These are phyloP conservation scores for Pythium dissimile DNA, from an alignment of 352 stramenopile genomes.

Conservation along the genomic window DNA sequence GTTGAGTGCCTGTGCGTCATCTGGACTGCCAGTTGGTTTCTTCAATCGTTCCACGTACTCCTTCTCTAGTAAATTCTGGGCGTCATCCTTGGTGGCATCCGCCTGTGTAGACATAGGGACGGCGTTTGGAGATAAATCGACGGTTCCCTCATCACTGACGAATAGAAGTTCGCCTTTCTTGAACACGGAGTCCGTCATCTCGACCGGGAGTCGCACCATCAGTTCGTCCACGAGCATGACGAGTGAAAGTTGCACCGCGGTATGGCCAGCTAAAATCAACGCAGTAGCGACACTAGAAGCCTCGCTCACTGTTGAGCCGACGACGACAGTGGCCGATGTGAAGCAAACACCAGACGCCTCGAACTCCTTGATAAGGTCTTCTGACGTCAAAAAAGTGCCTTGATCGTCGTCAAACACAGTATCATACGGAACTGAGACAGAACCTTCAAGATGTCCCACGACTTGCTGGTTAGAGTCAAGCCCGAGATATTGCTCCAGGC, in stretches of 20 bases:
- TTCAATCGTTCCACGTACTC: conserved; percentile 45
- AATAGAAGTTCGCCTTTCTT: conserved; percentile 38
- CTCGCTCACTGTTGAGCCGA: conserved; percentile 42
- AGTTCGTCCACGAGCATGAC: conserved; percentile 38
- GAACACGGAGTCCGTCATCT: conserved; percentile 46
- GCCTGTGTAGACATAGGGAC: background rate
- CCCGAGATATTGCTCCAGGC: conserved; percentile 46
- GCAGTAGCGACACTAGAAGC: conserved; percentile 60
- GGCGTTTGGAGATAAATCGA: conserved; percentile 52
- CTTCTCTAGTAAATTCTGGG: conserved; percentile 25
- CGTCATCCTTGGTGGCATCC: background rate
- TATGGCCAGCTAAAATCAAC: conserved; percentile 37
- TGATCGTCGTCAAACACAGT: conserved; percentile 38
- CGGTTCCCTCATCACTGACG: conserved; percentile 36
- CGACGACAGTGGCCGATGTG: conserved; percentile 34
- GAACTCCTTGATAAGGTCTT: conserved; percentile 41
- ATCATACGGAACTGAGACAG: conserved; percentile 49
- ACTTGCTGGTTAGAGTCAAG: conserved; percentile 32
- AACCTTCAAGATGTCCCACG: conserved; percentile 50
- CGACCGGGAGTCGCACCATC: conserved; percentile 31
- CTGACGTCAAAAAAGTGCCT: conserved; percentile 31
- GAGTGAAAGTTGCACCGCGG: conserved; percentile 34
- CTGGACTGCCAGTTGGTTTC: conserved; percentile 18
- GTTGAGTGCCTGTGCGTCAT: conserved; percentile 6
- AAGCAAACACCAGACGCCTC: conserved; percentile 39